phyloP scores from a whole-genome alignment of 768 basidiomycete genomes.

The Pleurotus pulmonarius region DNA sequence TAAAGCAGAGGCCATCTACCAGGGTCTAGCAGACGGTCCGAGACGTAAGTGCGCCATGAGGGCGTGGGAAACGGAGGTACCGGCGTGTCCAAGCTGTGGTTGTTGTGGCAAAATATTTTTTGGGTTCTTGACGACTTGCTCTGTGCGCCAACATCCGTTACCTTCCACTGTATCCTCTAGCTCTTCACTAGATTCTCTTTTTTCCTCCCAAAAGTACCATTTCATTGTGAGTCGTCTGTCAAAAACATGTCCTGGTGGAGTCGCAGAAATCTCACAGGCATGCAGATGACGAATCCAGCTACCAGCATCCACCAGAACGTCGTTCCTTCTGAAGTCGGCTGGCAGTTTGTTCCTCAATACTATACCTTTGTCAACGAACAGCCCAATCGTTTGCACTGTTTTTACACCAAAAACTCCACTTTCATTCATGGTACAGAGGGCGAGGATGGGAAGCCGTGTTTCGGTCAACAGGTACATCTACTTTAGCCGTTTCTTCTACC shows the following conservation, averaged over 20 bases:
- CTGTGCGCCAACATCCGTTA: slow-evolving; percentile 18
- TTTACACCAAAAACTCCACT: slow-evolving; percentile 97
- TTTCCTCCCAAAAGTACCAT: slow-evolving; percentile 28
- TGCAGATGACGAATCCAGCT: slow-evolving; percentile 31
- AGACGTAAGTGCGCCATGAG: too few species aligned
- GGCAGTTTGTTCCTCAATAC: slow-evolving; percentile 99
- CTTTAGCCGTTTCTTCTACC: slow-evolving; percentile 18
- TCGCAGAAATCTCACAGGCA: background rate
- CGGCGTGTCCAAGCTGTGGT: too few species aligned
- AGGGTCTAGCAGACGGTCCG: too few species aligned
- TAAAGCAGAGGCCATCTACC: too few species aligned
- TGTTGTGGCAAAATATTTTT: slow-evolving; percentile 22
- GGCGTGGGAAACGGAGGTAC: too few species aligned
- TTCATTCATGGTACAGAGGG: slow-evolving; percentile 98
- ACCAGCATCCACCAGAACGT: slow-evolving; percentile 52
- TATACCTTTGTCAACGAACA: slow-evolving; percentile 99
- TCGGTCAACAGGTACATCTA: slow-evolving; percentile 77
- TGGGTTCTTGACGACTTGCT: slow-evolving; percentile 26
- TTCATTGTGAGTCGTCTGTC: slow-evolving; percentile 14
- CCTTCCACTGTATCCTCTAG: slow-evolving; percentile 21
- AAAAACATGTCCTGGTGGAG: background rate
- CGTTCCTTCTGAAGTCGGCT: slow-evolving; percentile 93
- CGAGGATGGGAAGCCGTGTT: slow-evolving; percentile 86
- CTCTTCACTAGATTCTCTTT: slow-evolving; percentile 27
- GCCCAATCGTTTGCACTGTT: slow-evolving; percentile 94